These are phyloP conservation scores for Calvatia gigantea DNA, from an alignment of 768 basidiomycete genomes.

Conservation along the genomic window DNA sequence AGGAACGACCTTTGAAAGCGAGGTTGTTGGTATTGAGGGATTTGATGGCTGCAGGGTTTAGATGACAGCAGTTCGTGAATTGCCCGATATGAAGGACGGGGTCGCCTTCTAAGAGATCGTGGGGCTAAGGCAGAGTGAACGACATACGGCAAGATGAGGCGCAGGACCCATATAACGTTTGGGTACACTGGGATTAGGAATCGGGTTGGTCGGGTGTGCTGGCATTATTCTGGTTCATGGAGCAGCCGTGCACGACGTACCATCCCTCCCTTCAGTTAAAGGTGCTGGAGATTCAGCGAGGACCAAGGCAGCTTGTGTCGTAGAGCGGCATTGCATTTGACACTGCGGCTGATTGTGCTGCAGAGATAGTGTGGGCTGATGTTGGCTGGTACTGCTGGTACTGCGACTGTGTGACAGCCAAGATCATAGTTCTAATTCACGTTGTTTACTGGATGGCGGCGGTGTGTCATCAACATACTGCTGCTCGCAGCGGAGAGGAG, in stretches of 20 bases:
- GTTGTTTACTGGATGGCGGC: background rate
- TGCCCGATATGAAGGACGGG: constrained; percentile 85
- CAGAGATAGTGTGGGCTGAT: too few species aligned
- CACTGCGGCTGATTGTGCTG: background rate
- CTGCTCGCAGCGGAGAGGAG: constrained; percentile 20
- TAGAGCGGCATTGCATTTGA: background rate
- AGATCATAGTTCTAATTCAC: background rate
- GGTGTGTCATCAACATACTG: background rate
- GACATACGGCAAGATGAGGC: constrained; percentile 88
- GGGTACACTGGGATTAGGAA: constrained; percentile 6
- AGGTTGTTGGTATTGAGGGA: constrained; percentile 77
- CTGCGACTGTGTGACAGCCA: too few species aligned
- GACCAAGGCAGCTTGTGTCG: background rate
- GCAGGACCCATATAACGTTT: constrained; percentile 88
- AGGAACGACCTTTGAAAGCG: constrained; percentile 96
- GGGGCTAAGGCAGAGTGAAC: constrained; percentile 89
- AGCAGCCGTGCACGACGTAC: constrained; percentile 11
- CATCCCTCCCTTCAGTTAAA: too few species aligned
- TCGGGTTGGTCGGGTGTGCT: background rate
- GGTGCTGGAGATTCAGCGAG: background rate
- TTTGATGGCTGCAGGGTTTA: constrained; percentile 62
- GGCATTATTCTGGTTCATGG: background rate
- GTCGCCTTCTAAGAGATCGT: constrained; percentile 73
- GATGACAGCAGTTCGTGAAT: constrained; percentile 84
- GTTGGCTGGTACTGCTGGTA: too few species aligned